Evolutionary conservation across 192 early-diverging fungal genomes (phyloP).

Genomic region (Umbelopsis ramanniana): DNA sequence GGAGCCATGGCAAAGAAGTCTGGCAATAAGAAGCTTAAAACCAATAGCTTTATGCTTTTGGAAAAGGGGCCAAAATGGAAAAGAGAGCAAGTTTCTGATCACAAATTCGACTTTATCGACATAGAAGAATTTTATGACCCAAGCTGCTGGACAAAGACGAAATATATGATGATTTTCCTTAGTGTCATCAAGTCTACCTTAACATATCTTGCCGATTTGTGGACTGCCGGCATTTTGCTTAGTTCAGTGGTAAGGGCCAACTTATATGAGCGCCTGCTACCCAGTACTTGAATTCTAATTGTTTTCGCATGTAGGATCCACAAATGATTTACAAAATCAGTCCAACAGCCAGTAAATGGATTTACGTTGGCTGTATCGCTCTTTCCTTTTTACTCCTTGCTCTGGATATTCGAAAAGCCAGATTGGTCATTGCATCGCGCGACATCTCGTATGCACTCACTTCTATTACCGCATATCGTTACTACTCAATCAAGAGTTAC

Average conservation of each 20-base stretch:
- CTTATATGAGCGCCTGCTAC: not conserved
- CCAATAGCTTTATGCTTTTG: constrained; percentile 23
- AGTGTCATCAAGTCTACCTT: constrained; percentile 72
- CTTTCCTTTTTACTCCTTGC: constrained; percentile 70
- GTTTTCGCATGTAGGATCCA: not conserved
- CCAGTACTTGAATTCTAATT: not conserved
- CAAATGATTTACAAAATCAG: constrained; percentile 20
- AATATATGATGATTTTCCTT: constrained; percentile 64
- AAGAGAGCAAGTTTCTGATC: constrained; percentile 76
- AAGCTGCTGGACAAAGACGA: constrained; percentile 46
- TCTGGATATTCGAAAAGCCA: constrained; percentile 72
- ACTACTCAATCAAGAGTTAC: constrained; percentile 74
- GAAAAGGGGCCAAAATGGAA: constrained; percentile 73
- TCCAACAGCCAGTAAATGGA: constrained; percentile 47
- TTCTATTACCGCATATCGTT: constrained; percentile 73
- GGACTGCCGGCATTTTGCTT: constrained; percentile 69
- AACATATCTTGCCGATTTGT: constrained; percentile 83
- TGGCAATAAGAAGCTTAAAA: constrained; percentile 12
- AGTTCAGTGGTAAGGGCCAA: constrained; percentile 33
- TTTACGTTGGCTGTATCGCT: constrained; percentile 66
- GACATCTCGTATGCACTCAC: constrained; percentile 84
- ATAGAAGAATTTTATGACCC: constrained; percentile 70
- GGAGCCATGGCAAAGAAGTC: constrained; percentile 16
- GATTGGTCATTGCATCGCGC: constrained; percentile 60
- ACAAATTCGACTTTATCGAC: constrained; percentile 90